A percentile compares a stretch with the other conserved stretches of the same genome.
Conservation (phyloP, 495 filamentous ascomycete species). For the Pseudoneurospora amorphoporcata region DNA sequence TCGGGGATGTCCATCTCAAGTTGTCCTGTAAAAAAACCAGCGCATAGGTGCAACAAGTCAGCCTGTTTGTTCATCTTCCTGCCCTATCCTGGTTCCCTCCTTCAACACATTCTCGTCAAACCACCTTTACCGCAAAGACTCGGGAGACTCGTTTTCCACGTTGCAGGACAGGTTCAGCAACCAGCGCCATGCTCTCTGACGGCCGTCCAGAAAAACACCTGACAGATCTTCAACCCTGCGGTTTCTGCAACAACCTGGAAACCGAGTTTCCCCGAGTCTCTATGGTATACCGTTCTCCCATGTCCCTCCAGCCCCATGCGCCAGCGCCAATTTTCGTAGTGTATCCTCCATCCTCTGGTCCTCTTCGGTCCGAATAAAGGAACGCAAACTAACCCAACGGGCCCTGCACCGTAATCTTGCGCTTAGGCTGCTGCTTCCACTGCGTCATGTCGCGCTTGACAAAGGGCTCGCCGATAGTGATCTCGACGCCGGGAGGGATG, state of each 20-base stretch:
- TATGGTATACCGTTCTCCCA: background rate
- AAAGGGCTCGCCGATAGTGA: conserved; percentile 53
- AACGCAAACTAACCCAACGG: conserved; percentile 51
- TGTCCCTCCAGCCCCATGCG: no score
- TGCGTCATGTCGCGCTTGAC: conserved; percentile 40
- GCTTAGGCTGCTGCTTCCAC: conserved; percentile 42
- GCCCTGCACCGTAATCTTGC: conserved; percentile 55
- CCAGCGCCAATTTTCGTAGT: no score
- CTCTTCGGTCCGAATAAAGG: background rate
- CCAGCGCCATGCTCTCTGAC: no score
- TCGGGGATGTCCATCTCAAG: conserved; percentile 61
- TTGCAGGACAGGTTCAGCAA: no score
- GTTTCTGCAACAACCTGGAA: no score
- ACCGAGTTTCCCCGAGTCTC: no score
- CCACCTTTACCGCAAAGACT: background rate
- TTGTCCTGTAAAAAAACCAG: conserved; percentile 40
- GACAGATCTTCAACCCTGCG: no score
- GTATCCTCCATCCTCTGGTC: no score
- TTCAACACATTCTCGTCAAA: background rate
- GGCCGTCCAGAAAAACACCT: no score
- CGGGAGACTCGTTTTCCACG: no score
- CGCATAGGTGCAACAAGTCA: background rate
- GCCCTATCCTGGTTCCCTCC: background rate
- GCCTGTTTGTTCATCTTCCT: background rate
- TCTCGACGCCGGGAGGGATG: conserved; percentile 71